Percentiles rank a stretch among this genome's conserved stretches.
Conservation (phyloP, 805 yeast species). For the Ogataea methanolica region DNA sequence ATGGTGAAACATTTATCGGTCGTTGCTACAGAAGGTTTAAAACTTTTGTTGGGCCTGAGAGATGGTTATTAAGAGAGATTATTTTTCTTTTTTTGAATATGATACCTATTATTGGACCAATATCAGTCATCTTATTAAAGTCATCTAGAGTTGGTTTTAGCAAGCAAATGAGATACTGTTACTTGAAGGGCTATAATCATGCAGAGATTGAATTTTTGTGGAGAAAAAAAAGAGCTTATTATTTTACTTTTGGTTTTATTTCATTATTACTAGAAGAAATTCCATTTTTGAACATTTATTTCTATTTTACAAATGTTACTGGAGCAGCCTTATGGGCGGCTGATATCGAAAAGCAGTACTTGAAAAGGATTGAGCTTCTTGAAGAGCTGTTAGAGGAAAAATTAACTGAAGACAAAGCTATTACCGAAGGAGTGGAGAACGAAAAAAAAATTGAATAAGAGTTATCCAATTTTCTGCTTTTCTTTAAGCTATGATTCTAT, state of each 20-base stretch:
- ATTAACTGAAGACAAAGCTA: too few species aligned
- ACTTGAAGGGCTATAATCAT: conserved; percentile 45
- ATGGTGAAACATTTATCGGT: conserved; percentile 26
- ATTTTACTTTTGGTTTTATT: conserved; percentile 47
- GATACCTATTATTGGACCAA: conserved; percentile 60
- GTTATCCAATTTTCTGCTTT: too few species aligned
- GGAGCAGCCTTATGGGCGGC: conserved; percentile 68
- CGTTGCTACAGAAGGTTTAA: conserved; percentile 13
- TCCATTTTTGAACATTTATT: conserved; percentile 50
- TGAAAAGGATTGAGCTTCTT: not conserved
- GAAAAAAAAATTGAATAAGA: too few species aligned
- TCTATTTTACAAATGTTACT: conserved; percentile 52
- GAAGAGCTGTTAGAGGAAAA: not conserved
- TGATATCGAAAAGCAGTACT: conserved; percentile 26
- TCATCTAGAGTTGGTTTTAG: conserved; percentile 52
- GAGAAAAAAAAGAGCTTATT: conserved; percentile 28
- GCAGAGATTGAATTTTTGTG: conserved; percentile 38
- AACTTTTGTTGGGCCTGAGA: conserved; percentile 32
- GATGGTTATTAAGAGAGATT: conserved; percentile 34
- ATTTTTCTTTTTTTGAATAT: conserved; percentile 36
- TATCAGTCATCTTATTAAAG: conserved; percentile 41
- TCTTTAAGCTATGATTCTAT: not conserved
- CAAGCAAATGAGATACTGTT: conserved; percentile 53
- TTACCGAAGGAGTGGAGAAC: too few species aligned
- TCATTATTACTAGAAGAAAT: conserved; percentile 48